These are phyloP conservation scores for Xylaria telfairii DNA, from an alignment of 495 filamentous ascomycete genomes.

Conservation along the genomic window DNA sequence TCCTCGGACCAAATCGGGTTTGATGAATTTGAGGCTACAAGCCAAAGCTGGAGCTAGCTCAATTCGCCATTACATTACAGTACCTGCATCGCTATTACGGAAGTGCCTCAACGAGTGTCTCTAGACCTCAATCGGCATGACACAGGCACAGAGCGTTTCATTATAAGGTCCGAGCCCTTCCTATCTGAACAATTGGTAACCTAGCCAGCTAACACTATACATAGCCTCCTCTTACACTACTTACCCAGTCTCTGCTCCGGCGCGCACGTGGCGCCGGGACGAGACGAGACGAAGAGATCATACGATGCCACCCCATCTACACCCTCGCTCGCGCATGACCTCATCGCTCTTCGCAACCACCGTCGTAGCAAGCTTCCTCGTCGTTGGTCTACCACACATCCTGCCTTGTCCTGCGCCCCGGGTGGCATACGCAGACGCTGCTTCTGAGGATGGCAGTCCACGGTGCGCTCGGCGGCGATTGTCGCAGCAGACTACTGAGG, in stretches of 20 bases:
- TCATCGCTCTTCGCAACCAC: conserved; percentile 94
- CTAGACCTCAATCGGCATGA: conserved; percentile 29
- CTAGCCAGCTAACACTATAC: conserved; percentile 23
- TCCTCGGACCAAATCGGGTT: conserved; percentile 33
- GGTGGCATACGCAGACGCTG: conserved; percentile 71
- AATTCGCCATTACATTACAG: background rate
- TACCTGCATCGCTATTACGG: background rate
- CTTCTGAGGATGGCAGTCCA: conserved; percentile 56
- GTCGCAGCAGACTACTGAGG: conserved; percentile 34
- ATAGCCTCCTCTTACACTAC: conserved; percentile 10
- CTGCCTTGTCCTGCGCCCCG: conserved; percentile 91
- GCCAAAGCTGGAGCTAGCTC: background rate
- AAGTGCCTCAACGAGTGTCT: background rate
- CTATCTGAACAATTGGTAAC: background rate
- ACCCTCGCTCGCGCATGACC: conserved; percentile 89
- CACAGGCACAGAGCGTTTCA: conserved; percentile 11
- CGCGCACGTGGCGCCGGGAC: conserved; percentile 22
- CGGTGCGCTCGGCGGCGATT: conserved; percentile 40
- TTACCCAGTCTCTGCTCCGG: conserved; percentile 17
- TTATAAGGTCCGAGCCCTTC: conserved; percentile 20
- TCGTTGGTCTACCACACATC: conserved; percentile 90
- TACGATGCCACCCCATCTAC: conserved; percentile 86
- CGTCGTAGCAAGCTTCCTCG: conserved; percentile 86
- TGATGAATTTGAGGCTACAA: conserved; percentile 27
- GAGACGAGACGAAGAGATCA: conserved; percentile 8